Conservation (phyloP, 73 alveolate species). For the Tetrahymena thermophila region DNA sequence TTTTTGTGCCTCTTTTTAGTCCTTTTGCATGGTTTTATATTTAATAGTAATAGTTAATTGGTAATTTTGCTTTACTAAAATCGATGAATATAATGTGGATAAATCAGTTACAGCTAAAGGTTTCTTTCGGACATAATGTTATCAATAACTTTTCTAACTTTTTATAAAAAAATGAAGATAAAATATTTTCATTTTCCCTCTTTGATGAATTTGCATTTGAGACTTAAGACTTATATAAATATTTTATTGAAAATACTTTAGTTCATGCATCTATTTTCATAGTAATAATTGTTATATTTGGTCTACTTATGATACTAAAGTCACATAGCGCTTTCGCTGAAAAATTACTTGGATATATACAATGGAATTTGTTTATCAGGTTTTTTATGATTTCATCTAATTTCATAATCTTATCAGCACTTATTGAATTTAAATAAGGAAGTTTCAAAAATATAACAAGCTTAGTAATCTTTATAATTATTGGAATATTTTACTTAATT, state of each 20-base stretch:
- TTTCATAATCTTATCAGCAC: background rate
- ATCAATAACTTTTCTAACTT: background rate
- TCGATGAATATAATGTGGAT: background rate
- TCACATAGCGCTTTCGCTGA: background rate
- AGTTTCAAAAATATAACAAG: background rate
- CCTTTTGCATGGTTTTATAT: background rate
- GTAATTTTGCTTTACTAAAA: background rate
- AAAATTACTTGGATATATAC: background rate
- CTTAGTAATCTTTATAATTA: background rate
- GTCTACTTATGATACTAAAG: background rate
- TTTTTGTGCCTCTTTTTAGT: background rate
- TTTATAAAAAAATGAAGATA: background rate
- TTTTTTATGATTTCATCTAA: background rate
- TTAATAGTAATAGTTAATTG: background rate
- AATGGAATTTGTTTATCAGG: background rate
- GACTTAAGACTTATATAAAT: background rate
- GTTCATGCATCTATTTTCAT: background rate
- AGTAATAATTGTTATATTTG: background rate
- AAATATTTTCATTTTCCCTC: background rate
- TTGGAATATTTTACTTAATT: background rate
- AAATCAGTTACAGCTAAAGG: background rate
- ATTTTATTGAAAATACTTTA: background rate
- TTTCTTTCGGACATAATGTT: background rate
- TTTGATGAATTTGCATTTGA: background rate
- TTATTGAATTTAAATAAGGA: background rate